These are phyloP conservation scores for Bothriochloa decipiens DNA, from an alignment of 176 grass and related monocot species.

Conservation along the genomic window DNA sequence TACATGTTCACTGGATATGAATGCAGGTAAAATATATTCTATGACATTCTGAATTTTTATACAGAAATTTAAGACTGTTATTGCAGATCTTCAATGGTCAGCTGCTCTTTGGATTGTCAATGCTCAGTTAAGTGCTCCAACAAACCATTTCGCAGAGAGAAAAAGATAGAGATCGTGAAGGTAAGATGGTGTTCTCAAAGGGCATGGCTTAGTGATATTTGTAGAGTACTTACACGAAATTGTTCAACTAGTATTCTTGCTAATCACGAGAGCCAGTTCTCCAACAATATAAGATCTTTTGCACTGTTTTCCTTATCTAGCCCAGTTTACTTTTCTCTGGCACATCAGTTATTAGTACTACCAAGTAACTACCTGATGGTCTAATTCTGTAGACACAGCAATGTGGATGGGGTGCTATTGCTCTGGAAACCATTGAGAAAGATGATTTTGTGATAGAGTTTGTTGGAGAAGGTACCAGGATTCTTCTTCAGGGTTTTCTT, in stretches of 20 bases:
- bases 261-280: constrained; percentile 9
- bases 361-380: constrained; percentile 3
- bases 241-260: neutral
- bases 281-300: neutral
- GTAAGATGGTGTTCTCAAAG: constrained; percentile 41
- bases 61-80: constrained; percentile 16
- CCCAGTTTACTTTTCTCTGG: neutral
- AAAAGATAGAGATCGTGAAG: constrained; percentile 76
- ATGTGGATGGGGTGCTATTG: constrained; percentile 83
- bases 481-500: constrained; percentile 24
- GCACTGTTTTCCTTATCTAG: neutral
- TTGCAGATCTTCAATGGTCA: constrained; percentile 68
- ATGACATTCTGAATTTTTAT: neutral
- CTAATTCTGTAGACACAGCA: constrained; percentile 61
- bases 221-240: too few relatives aligned
- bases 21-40: neutral
- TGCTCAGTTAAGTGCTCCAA: constrained; percentile 86
- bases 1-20: constrained; percentile 13
- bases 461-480: constrained; percentile 90
- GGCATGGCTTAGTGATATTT: too few relatives aligned
- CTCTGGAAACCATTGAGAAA: constrained; percentile 72
- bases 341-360: constrained; percentile 1
- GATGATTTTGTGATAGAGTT: constrained; percentile 96
- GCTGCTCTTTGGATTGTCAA: constrained; percentile 76
- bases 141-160: constrained; percentile 80